Evolutionary conservation across 164 flowering plant species (phyloP).

Genomic region (Euptelea pleiosperma): DNA sequence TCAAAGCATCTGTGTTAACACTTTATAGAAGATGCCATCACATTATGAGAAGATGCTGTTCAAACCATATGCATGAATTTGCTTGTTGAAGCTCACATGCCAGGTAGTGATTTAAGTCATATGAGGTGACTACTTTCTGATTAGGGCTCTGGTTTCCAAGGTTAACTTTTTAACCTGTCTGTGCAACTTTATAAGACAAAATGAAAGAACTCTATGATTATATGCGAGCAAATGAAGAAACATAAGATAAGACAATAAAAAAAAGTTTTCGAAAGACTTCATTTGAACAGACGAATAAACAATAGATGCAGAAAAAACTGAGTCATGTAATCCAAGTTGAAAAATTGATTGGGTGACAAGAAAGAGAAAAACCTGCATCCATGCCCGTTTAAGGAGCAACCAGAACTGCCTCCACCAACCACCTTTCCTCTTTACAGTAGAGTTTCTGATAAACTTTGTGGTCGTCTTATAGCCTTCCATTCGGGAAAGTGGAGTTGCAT

Average conservation of each 20-base stretch:
- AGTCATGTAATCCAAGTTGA: not conserved
- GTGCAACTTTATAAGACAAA: not conserved
- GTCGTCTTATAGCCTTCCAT: conserved; percentile 19
- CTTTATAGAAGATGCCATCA: not conserved
- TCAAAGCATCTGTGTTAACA: not conserved
- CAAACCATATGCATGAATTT: conserved; percentile 1
- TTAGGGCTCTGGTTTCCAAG: not conserved
- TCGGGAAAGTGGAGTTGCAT: conserved; percentile 52
- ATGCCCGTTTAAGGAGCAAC: conserved; percentile 90
- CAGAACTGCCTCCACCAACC: conserved; percentile 92
- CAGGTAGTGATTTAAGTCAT: not conserved
- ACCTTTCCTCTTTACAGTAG: conserved; percentile 40
- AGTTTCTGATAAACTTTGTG: conserved; percentile 26
- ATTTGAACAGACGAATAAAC: not conserved
- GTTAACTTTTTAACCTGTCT: not conserved
- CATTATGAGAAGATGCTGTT: not conserved
- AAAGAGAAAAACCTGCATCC: conserved; percentile 80
- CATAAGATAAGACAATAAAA: not conserved
- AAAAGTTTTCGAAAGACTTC: not conserved
- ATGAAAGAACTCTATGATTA: no score
- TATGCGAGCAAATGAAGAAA: not conserved
- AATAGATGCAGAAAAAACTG: not conserved
- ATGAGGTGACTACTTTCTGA: not conserved
- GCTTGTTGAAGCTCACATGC: not conserved
- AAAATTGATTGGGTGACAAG: not conserved